Conservation (phyloP, 1,284 basidiomycete genomes). For the Puccinia hordei region DNA sequence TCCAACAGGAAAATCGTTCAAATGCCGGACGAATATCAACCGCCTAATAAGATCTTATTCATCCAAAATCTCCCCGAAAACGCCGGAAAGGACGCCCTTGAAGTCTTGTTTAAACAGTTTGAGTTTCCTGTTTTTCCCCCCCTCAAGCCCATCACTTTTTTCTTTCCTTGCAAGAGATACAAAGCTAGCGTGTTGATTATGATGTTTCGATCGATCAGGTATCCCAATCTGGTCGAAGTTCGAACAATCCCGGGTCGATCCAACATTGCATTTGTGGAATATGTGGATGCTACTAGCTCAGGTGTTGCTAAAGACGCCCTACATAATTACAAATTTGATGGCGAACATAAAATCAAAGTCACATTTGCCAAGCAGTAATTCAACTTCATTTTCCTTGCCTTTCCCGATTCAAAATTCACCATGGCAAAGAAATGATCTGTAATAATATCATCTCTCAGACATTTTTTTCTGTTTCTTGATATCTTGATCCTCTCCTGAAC, state of each 20-base stretch:
- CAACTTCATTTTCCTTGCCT: neutral
- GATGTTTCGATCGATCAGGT: conserved; percentile 64
- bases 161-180: conserved; percentile 11
- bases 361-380: conserved; percentile 57
- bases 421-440: neutral
- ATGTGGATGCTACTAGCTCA: conserved; percentile 83
- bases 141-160: conserved; percentile 14
- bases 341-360: conserved; percentile 94
- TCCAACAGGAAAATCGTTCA: conserved; percentile 66
- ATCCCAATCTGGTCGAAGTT: conserved; percentile 88
- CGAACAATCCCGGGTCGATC: conserved; percentile 93
- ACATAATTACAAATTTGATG: conserved; percentile 94
- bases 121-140: conserved; percentile 56
- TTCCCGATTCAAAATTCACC: neutral
- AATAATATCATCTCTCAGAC: neutral
- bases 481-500: neutral
- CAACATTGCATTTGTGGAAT: conserved; percentile 96
- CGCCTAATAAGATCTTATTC: conserved; percentile 98
- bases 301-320: conserved; percentile 86
- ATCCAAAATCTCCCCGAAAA: conserved; percentile 89
- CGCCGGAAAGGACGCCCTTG: conserved; percentile 81
- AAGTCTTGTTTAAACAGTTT: conserved; percentile 82
- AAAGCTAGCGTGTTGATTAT: conserved; percentile 49
- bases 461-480: neutral
- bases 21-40: conserved; percentile 99